Evolutionary conservation across 495 filamentous ascomycete genomes (phyloP).

Genomic region (Glutinoglossum americanum): DNA sequence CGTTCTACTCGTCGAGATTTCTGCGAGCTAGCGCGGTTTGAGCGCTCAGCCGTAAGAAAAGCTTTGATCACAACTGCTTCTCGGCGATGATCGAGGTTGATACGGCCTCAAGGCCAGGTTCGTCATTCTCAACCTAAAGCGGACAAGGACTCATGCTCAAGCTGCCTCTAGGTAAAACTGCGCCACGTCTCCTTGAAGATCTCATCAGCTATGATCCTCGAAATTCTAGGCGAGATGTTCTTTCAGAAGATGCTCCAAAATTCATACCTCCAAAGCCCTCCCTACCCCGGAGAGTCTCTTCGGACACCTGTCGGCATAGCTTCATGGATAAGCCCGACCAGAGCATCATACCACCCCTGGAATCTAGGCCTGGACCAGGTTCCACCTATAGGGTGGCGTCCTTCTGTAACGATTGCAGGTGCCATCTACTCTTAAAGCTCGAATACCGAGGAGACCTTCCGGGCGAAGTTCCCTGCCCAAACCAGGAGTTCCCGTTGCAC

Average conservation of each 20-base stretch:
- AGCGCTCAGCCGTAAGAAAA: not conserved
- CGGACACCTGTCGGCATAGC: constrained; percentile 28
- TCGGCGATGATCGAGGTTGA: constrained; percentile 1
- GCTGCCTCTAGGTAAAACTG: constrained; percentile 31
- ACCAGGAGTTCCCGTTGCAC: constrained; percentile 16
- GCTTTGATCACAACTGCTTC: not conserved
- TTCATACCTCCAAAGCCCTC: constrained; percentile 1
- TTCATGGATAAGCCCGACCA: constrained; percentile 33
- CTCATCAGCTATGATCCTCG: constrained; percentile 33
- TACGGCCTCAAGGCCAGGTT: not conserved
- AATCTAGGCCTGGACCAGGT: constrained; percentile 17
- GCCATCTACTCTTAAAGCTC: constrained; percentile 30
- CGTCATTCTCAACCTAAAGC: not conserved
- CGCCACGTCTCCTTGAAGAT: constrained; percentile 37
- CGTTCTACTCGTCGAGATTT: not conserved
- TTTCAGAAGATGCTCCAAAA: not conserved
- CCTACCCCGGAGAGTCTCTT: constrained; percentile 7
- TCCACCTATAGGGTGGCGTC: constrained; percentile 29
- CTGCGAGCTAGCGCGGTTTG: not conserved
- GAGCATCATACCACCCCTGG: constrained; percentile 21
- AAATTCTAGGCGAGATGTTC: constrained; percentile 12
- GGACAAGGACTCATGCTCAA: not conserved
- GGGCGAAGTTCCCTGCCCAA: constrained; percentile 13
- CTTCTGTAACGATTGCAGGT: constrained; percentile 33
- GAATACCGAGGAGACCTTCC: constrained; percentile 15